These are phyloP conservation scores for Dalbergia oliveri DNA, from an alignment of 306 rosid genomes.

Conservation along the genomic window DNA sequence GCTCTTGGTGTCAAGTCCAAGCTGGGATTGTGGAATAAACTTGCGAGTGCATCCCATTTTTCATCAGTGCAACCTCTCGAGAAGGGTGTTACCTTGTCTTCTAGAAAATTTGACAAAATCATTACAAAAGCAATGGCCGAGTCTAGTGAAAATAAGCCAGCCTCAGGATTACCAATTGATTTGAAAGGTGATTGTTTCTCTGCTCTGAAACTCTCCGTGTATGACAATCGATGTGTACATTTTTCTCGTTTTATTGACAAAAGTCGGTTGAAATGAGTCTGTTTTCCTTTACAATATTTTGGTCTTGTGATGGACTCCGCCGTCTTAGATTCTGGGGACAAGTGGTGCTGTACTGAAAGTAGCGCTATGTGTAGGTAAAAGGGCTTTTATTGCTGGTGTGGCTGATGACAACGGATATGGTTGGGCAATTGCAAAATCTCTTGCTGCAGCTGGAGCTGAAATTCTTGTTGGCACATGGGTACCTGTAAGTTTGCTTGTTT, in stretches of 20 bases:
- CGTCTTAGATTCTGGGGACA: neutral
- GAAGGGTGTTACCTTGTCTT: slow-evolving; percentile 47
- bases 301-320: neutral
- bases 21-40: slow-evolving; percentile 59
- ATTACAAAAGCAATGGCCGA: slow-evolving; percentile 68
- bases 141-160: slow-evolving; percentile 61
- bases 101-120: slow-evolving; percentile 55
- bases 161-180: slow-evolving; percentile 84
- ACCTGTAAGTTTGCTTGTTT: slow-evolving; percentile 69
- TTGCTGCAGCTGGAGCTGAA: slow-evolving; percentile 98
- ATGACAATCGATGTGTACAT: neutral
- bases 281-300: too few relatives aligned
- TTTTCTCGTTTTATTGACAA: too few relatives aligned
- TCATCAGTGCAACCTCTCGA: slow-evolving; percentile 61
- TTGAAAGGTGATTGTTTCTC: slow-evolving; percentile 65
- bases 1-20: slow-evolving; percentile 53
- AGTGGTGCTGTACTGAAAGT: slow-evolving; percentile 15
- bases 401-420: slow-evolving; percentile 98
- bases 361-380: slow-evolving; percentile 68
- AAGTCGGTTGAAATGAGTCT: too few relatives aligned
- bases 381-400: slow-evolving; percentile 96
- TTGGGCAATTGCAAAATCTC: slow-evolving; percentile 99
- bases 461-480: slow-evolving; percentile 99
- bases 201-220: neutral
- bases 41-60: slow-evolving; percentile 67